phyloP scores from a whole-genome alignment of 306 rosid genomes.

The Sicyos baderoa region DNA sequence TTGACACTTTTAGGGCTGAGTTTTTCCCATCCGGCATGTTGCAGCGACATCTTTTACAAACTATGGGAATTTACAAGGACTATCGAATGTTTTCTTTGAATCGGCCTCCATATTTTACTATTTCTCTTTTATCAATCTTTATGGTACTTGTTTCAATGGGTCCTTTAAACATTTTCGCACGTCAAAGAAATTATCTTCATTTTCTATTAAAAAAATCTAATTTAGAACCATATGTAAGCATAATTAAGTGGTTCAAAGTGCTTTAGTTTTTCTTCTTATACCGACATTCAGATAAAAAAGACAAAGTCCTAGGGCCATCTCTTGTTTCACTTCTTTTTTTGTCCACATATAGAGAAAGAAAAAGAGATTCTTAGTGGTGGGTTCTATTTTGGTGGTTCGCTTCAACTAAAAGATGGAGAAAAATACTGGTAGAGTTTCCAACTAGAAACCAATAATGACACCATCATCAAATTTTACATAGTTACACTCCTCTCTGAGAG shows the following conservation, averaged over 20 bases:
- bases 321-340: neutral
- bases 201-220: neutral
- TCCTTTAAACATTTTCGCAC: too few relatives aligned
- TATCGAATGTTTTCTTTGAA: too few relatives aligned
- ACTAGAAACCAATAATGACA: neutral
- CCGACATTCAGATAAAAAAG: neutral
- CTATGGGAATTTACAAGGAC: too few relatives aligned
- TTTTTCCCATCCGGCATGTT: too few relatives aligned
- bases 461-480: neutral
- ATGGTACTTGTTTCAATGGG: neutral
- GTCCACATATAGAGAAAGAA: neutral
- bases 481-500: neutral
- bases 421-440: neutral
- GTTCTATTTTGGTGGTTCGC: neutral
- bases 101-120: too few relatives aligned
- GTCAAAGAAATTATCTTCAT: too few relatives aligned
- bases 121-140: too few relatives aligned
- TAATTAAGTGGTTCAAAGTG: neutral
- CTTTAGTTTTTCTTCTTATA: neutral
- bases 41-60: too few relatives aligned
- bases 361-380: neutral
- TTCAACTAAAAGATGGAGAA: neutral
- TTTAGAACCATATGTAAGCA: neutral
- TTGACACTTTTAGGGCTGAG: too few relatives aligned
- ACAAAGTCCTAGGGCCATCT: neutral